A percentile compares a stretch with the other conserved stretches of the same genome.
Evolutionary conservation across 495 filamentous ascomycete species (phyloP).

Genomic region (Daldinia decipiens): DNA sequence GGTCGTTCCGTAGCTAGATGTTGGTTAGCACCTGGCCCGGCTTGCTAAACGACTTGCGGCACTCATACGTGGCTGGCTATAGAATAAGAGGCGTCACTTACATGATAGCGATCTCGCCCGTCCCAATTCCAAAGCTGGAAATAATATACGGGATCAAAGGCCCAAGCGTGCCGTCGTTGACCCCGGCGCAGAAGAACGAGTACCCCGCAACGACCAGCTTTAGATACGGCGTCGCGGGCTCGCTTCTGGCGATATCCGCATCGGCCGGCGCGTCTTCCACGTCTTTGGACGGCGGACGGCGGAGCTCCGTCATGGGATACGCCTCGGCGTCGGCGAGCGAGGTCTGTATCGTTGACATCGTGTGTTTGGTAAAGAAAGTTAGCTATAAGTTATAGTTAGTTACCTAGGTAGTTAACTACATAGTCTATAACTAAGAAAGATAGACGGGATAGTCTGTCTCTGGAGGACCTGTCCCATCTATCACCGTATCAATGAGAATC

Average conservation of each 20-base stretch:
- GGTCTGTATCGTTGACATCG: conserved; percentile 41
- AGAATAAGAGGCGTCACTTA: too few species aligned
- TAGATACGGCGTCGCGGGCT: conserved; percentile 40
- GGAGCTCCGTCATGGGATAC: conserved; percentile 40
- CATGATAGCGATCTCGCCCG: conserved; percentile 60
- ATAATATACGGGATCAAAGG: conserved; percentile 66
- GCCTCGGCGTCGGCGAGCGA: conserved; percentile 10
- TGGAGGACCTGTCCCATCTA: not conserved
- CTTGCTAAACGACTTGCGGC: too few species aligned
- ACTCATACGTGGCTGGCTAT: too few species aligned
- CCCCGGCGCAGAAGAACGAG: conserved; percentile 63
- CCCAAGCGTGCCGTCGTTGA: conserved; percentile 66
- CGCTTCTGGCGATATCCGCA: conserved; percentile 23
- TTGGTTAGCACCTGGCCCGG: not conserved
- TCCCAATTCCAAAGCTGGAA: conserved; percentile 57
- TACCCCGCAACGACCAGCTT: conserved; percentile 62
- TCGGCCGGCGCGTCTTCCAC: conserved; percentile 21
- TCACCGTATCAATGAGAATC: not conserved
- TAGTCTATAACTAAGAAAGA: too few species aligned
- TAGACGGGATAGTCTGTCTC: not conserved
- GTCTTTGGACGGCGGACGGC: conserved; percentile 24
- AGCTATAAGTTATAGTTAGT: too few species aligned
- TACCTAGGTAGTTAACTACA: too few species aligned
- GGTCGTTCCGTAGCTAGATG: conserved; percentile 51
- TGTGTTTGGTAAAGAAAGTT: not conserved